Evolutionary conservation across 345 rosid species (phyloP), one percentile per base, ranked within the genome.

Genomic region (Euphorbia peplus): DNA sequence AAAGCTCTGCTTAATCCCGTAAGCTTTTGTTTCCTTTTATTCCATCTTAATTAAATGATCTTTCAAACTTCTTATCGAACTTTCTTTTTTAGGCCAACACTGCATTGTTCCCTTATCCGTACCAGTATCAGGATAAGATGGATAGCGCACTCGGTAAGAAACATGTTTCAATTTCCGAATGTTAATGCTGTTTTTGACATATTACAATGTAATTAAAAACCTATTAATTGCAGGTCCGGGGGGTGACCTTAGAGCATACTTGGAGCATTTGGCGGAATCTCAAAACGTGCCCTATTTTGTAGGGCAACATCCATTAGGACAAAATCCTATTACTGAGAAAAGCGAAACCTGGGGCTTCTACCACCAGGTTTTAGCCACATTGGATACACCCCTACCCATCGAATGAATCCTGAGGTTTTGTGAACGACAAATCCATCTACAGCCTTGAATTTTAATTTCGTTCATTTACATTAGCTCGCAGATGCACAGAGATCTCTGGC

Each of bases 1-100:
- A 95, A 95, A 74, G 89, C 96, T 11, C 83, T 95, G 86, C 93
- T 91, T 75, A 95, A 95, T 76, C 97, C 97, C 8, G 97, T 91
- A 79, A 86, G 95, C 81, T 76, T 12, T 35, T n/a, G 4, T 47
- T 15, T 24, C 56, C 25, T 10, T 51, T 59, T 25, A 32, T 10
- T 44, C 28, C 22, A n/a, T 32, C 9, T 54, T 54, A 19, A 4
- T 69, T 12, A 12, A 55, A 12, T 70, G 28, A 41, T 39, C 59
- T 21, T 63, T 37, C 44, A 47, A 53, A 46, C 16, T 13, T 28
- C 16, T 28, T 59, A 47, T 48, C 46, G 6, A 53, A 41, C 41
- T 14, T 53, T 46, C 63, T 62, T 64, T 73, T 74, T 25, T 72
- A 95, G 95, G 91, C 75, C 1, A 53, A 88, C 66, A 89, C 88